Conservation (phyloP, 129 eudicot genomes). For the Escallonia herrerae region DNA sequence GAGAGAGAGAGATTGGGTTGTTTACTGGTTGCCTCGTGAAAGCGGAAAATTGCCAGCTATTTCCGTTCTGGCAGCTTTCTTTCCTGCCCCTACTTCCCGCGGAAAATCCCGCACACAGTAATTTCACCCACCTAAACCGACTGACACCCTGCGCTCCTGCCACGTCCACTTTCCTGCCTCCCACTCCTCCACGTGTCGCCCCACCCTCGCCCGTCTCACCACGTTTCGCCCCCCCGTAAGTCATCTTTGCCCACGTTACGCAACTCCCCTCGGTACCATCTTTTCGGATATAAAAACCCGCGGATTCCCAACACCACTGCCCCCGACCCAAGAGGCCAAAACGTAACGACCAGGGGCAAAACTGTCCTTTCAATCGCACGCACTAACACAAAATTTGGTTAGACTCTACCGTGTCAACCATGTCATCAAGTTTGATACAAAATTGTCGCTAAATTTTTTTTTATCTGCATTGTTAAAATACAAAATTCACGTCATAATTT, state of each 20-base stretch:
- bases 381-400: constrained; percentile 20
- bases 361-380: not conserved
- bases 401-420: constrained; percentile 23
- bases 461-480: too few relatives aligned
- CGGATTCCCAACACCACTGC: constrained; percentile 3
- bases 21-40: constrained; percentile 6
- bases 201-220: constrained; percentile 1
- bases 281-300: not conserved
- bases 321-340: not conserved
- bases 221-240: not conserved
- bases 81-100: constrained; percentile 6
- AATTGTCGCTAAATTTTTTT: too few relatives aligned
- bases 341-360: not conserved
- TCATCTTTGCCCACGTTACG: too few relatives aligned
- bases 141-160: not conserved
- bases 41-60: constrained; percentile 21
- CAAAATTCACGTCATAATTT: too few relatives aligned
- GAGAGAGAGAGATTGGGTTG: not conserved
- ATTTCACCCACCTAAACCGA: not conserved
- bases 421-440: constrained; percentile 9
- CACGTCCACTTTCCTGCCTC: constrained; percentile 1
- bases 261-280: not conserved
- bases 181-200: not conserved
- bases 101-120: constrained; percentile 6
- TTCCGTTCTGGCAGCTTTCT: constrained; percentile 13